Base-by-base conservation (phyloP, 2,329 filamentous ascomycete species). In the Xylariaceae sp. region DNA sequence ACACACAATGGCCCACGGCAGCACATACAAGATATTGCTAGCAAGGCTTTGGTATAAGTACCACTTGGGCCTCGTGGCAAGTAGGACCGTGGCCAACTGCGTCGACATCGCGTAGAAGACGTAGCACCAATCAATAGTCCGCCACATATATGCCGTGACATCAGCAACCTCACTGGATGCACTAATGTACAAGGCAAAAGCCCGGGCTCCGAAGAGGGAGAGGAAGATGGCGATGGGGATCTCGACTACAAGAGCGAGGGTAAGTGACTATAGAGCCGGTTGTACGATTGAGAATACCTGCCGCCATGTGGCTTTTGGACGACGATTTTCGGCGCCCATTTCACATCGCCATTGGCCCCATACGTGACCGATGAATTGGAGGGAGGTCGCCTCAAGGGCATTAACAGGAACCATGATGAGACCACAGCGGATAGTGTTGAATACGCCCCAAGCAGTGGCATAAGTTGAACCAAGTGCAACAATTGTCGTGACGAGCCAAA, bases 381-480 rank as follows among this genome's bases (percentile, higher is more conserved):
- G 71, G 0, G 84, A 77, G 0, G 86, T 86, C 2, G 82, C 82
- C 67, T 91, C 86, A 0, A 90, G 73, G 0, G 86, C 79, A 55
- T 84, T 80, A 0, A 91, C 84, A 0, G 87, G 87, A 0, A 90
- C 85, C 87, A 91, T 91, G 24, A 91, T 74, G 1, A 91, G 73
- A 0, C 87, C 87, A 87, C 87, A 90, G 11, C 86, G 79, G 35
- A 91, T 90, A 0, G 86, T 90, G 50, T 81, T 87, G 72, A 91
- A 91, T 8, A 90, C 75, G 1, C 86, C 84, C 87, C 86, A 91
- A 0, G 87, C 85, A 0, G 86, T 90, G 0, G 86, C 83, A 66
- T 91, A 91, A 6, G 82, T 78, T 0, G 74, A 70, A 0, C 86
- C 86, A 53, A 91, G 74, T 0, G 79, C 72, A 0, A 91, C 79